Base-by-base conservation (phyloP, 805 yeast species). In the Wickerhamomyces canadensis region DNA sequence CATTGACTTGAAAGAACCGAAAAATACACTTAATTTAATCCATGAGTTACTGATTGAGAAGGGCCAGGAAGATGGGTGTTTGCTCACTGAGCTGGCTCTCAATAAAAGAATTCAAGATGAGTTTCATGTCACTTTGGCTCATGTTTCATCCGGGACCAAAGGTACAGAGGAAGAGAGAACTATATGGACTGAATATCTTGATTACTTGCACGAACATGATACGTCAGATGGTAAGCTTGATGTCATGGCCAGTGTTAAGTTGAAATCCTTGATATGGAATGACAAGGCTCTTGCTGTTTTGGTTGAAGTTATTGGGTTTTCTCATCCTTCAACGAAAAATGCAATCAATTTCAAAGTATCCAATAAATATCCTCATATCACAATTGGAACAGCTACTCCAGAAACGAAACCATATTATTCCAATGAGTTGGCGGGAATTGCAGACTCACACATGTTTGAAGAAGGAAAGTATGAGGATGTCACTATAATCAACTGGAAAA, bases 121-220 rank as follows among this genome's bases (percentile, higher is more conserved):
- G 21, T 79, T 84, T 46, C 95, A 85, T 52, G 72, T 84, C 3
- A 86, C 95, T 0, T 52, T 84, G 31, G 65, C 74, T 5, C 94
- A 84, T 51, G 44, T 55, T 0, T 37, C 42, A 18, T 62, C 58
- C 30, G 51, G 56, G 4, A 62, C 60, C 23, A 55, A 37, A 31
- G 62, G 65, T 2, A 37, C 51, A n/a, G 44, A 38, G 1, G 27
- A 33, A 10, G 56, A 48, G 14, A 57, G 49, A 35, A 33, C 37
- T 11, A 35, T 60, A 23, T 57, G 64, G 67, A 43, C 50, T 8
- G 40, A 43, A 21, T 60, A 48, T 37, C 23, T 42, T 19, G 38
- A 51, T 6, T 38, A 40, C 30, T 47, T 37, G 5, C 24, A 35
- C 5, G 27, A 34, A 6, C 30, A 27, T 6, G 22, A 31, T 1